These are phyloP conservation scores for Plasmopara muralis DNA, from an alignment of 352 stramenopile genomes.

Conservation along the genomic window DNA sequence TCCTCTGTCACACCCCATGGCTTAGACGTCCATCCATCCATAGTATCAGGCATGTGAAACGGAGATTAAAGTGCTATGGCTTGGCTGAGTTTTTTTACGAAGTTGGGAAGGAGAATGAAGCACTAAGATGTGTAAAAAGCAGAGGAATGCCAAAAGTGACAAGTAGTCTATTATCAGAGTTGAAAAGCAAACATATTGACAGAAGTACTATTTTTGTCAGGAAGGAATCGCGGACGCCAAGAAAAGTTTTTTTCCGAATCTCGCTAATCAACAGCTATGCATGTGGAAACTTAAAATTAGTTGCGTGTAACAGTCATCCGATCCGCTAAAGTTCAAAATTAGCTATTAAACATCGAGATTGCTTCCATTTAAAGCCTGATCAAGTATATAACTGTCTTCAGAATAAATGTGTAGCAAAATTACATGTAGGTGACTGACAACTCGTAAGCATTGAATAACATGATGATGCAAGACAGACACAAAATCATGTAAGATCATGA, in stretches of 20 bases:
- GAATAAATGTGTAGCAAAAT: too few relatives aligned
- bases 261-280: too few relatives aligned
- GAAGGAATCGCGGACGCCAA: background rate
- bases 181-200: background rate
- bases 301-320: too few relatives aligned
- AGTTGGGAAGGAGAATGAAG: constrained; percentile 6
- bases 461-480: too few relatives aligned
- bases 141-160: background rate
- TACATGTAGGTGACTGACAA: too few relatives aligned
- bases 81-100: constrained; percentile 2
- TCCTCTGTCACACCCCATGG: constrained; percentile 69
- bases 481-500: too few relatives aligned
- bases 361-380: too few relatives aligned
- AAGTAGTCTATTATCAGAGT: background rate
- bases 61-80: background rate
- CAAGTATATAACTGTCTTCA: too few relatives aligned
- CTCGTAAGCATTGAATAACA: too few relatives aligned
- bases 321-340: too few relatives aligned
- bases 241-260: background rate
- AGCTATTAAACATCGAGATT: too few relatives aligned
- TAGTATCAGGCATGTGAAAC: constrained; percentile 35
- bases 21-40: constrained; percentile 48
- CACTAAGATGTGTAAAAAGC: background rate
- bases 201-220: background rate
- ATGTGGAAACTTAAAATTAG: too few relatives aligned